A percentile compares a stretch with the other conserved stretches of the same genome.
These are phyloP conservation scores for Thalassiosira livingstoniorum DNA, from an alignment of 352 stramenopile genomes.

Conservation along the genomic window DNA sequence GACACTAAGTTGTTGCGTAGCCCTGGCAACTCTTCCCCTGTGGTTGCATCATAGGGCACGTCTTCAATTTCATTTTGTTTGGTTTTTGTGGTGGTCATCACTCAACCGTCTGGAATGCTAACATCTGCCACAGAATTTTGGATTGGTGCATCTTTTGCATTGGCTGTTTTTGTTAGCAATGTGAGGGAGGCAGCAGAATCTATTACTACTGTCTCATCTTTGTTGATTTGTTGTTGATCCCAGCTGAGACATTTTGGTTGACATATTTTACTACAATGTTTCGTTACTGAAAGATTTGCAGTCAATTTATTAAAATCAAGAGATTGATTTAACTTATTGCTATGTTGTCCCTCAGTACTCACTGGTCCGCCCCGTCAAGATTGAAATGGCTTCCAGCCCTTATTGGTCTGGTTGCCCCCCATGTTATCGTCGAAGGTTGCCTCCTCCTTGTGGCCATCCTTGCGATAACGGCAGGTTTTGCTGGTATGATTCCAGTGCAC, in stretches of 20 bases:
- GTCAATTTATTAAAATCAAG: background rate
- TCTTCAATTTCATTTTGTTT: background rate
- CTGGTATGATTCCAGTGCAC: background rate
- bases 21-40: background rate
- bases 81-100: conserved; percentile 5
- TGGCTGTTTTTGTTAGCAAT: background rate
- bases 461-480: background rate
- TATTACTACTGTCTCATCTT: conserved; percentile 1
- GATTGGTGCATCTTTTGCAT: background rate
- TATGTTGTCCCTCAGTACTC: no score
- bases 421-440: background rate
- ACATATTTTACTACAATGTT: background rate
- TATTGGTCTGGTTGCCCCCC: background rate
- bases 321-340: background rate
- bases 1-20: conserved; percentile 9
- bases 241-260: no score
- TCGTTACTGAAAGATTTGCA: background rate
- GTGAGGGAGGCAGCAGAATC: conserved; percentile 9
- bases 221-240: background rate
- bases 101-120: background rate
- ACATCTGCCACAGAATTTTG: background rate
- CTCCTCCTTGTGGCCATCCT: background rate
- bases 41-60: background rate
- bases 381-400: background rate
- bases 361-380: background rate